Evolutionary conservation across 2,329 filamentous ascomycete species (phyloP).

Genomic region (Colletotrichum kahawae): DNA sequence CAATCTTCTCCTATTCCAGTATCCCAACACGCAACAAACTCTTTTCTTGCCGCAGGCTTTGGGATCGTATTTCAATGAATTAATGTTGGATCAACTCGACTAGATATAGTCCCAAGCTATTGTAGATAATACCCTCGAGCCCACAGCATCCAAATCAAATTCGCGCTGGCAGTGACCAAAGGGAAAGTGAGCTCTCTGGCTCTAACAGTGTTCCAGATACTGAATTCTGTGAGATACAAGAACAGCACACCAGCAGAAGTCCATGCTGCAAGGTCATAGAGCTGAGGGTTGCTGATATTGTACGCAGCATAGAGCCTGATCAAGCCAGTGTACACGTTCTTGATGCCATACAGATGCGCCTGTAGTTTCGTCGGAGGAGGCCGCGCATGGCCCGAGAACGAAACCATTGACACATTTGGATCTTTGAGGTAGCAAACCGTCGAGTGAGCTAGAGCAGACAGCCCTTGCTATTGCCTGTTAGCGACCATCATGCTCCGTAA

Average conservation of each 20-base stretch:
- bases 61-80: too few relatives aligned
- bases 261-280: conserved; percentile 35
- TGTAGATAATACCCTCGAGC: neutral
- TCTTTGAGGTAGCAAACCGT: conserved; percentile 32
- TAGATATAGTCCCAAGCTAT: too few relatives aligned
- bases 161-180: neutral
- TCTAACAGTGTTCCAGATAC: neutral
- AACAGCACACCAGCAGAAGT: conserved; percentile 35
- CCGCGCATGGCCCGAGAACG: conserved; percentile 33
- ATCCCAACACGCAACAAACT: too few relatives aligned
- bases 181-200: neutral
- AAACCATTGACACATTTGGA: conserved; percentile 21
- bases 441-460: neutral
- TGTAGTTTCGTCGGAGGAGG: conserved; percentile 31
- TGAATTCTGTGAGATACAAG: neutral
- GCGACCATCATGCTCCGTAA: neutral
- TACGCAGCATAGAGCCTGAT: conserved; percentile 40
- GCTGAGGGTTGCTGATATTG: conserved; percentile 31
- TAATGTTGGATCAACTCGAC: too few relatives aligned
- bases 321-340: conserved; percentile 38
- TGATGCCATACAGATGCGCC: conserved; percentile 38
- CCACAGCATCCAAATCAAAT: neutral
- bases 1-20: too few relatives aligned
- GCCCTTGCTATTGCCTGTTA: neutral
- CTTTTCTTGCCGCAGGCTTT: too few relatives aligned